Evolutionary conservation across 1,284 basidiomycete genomes (phyloP).

Genomic region (Apiotrichum brassicae): DNA sequence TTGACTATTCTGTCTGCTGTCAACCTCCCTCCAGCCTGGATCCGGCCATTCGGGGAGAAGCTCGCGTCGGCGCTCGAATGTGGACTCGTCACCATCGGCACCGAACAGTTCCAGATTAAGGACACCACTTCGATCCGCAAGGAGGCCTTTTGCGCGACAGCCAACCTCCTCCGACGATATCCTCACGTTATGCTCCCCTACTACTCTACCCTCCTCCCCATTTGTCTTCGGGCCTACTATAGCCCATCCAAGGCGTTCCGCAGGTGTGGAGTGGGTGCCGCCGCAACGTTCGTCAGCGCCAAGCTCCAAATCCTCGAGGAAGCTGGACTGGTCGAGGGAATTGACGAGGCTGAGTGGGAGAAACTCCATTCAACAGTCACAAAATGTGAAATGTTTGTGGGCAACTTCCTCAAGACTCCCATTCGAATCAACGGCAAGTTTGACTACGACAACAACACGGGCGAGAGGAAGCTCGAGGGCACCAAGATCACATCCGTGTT

Average conservation of each 20-base stretch:
- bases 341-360: conserved; percentile 20
- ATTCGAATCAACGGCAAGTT: background rate
- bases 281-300: conserved; percentile 27
- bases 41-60: conserved; percentile 34
- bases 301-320: conserved; percentile 24
- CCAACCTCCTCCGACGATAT: conserved; percentile 35
- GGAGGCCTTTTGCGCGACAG: conserved; percentile 36
- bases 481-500: conserved; percentile 25
- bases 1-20: conserved; percentile 38
- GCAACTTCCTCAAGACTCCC: conserved; percentile 20
- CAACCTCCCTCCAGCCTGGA: conserved; percentile 26
- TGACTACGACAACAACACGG: conserved; percentile 11
- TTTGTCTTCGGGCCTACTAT: conserved; percentile 21
- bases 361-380: conserved; percentile 15
- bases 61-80: conserved; percentile 34
- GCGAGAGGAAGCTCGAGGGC: conserved; percentile 37
- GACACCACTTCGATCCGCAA: conserved; percentile 20
- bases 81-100: conserved; percentile 23
- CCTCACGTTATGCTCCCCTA: conserved; percentile 34
- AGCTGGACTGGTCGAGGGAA: conserved; percentile 1
- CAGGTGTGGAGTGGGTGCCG: conserved; percentile 1
- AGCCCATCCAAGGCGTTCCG: too few species aligned
- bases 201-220: conserved; percentile 32
- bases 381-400: conserved; percentile 26
- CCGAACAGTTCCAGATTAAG: conserved; percentile 8